Evolutionary conservation across 192 early-diverging fungal species (phyloP).

Genomic region (Spinellus fusiger): DNA sequence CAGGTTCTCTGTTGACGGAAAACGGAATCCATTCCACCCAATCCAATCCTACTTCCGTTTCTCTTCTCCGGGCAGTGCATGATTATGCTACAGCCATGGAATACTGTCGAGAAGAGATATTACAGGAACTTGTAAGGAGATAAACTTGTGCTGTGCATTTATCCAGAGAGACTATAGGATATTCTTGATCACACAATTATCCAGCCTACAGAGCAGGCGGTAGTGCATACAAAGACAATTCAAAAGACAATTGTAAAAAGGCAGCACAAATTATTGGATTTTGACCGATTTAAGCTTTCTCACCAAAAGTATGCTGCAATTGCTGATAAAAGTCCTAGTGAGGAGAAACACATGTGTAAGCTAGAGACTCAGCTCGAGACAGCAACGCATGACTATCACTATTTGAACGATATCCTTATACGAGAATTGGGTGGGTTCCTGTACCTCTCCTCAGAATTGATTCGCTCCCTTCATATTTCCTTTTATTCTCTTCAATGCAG

Average conservation of each 20-base stretch:
- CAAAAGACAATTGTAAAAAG: conserved; percentile 82
- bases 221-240: conserved; percentile 65
- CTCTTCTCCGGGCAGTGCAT: conserved; percentile 35
- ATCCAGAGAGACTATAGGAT: conserved; percentile 23
- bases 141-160: background rate
- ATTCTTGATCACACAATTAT: conserved; percentile 72
- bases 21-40: no score
- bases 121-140: conserved; percentile 47
- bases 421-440: conserved; percentile 73
- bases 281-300: conserved; percentile 69
- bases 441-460: conserved; percentile 58
- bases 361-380: conserved; percentile 66
- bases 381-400: conserved; percentile 75
- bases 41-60: no score
- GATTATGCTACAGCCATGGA: conserved; percentile 44
- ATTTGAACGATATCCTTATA: conserved; percentile 74
- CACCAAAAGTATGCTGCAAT: conserved; percentile 74
- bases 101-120: conserved; percentile 41
- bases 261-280: conserved; percentile 87
- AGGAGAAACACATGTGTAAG: conserved; percentile 60
- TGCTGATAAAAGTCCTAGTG: conserved; percentile 48
- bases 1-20: conserved; percentile 39
- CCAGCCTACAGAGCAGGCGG: conserved; percentile 61
- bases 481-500: conserved; percentile 79
- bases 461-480: conserved; percentile 78